A percentile compares a stretch with the other conserved stretches of the same genome.
These are phyloP conservation scores for Phytophthora pistaciae DNA, from an alignment of 352 stramenopile genomes.

Conservation along the genomic window DNA sequence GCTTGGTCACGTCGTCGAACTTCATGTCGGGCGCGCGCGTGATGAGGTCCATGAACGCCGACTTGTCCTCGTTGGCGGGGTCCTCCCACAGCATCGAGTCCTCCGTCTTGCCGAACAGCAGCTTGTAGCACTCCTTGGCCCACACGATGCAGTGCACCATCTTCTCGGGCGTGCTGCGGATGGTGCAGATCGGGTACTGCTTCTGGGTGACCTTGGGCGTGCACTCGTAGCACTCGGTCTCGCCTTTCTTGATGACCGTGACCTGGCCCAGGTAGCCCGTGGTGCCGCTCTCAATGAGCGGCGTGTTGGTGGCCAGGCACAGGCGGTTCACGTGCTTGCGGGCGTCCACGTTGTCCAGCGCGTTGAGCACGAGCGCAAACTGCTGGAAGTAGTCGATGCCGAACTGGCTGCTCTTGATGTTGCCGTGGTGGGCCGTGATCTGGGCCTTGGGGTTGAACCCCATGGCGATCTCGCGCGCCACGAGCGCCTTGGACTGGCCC, in stretches of 20 bases:
- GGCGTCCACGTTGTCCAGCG: slow-evolving; percentile 99
- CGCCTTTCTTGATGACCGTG: slow-evolving; percentile 96
- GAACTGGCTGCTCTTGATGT: slow-evolving; percentile 95
- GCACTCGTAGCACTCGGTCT: slow-evolving; percentile 99
- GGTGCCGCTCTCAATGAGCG: slow-evolving; percentile 98
- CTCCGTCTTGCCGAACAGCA: slow-evolving; percentile 84
- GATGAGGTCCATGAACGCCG: slow-evolving; percentile 84
- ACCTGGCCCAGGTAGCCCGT: slow-evolving; percentile 99
- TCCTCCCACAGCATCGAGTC: slow-evolving; percentile 97
- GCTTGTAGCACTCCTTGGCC: slow-evolving; percentile 94
- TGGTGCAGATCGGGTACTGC: slow-evolving; percentile 99
- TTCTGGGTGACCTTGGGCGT: slow-evolving; percentile 95
- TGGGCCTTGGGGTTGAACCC: slow-evolving; percentile 91
- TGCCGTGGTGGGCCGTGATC: slow-evolving; percentile 97
- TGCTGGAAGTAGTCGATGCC: slow-evolving; percentile 96
- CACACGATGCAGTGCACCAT: slow-evolving; percentile 99
- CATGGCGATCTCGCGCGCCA: slow-evolving; percentile 81
- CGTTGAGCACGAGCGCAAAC: slow-evolving; percentile 99
- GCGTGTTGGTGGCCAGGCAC: slow-evolving; percentile 91
- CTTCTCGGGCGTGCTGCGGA: slow-evolving; percentile 98
- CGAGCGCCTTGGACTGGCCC: slow-evolving; percentile 96
- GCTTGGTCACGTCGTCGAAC: slow-evolving; percentile 47
- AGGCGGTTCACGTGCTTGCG: slow-evolving; percentile 99
- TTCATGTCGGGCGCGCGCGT: slow-evolving; percentile 53
- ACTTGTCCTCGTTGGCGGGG: slow-evolving; percentile 81